Percentiles rank a stretch among this genome's conserved stretches.
Evolutionary conservation across 1,284 basidiomycete genomes (phyloP).

Genomic region (Ustilago shanxiensis): DNA sequence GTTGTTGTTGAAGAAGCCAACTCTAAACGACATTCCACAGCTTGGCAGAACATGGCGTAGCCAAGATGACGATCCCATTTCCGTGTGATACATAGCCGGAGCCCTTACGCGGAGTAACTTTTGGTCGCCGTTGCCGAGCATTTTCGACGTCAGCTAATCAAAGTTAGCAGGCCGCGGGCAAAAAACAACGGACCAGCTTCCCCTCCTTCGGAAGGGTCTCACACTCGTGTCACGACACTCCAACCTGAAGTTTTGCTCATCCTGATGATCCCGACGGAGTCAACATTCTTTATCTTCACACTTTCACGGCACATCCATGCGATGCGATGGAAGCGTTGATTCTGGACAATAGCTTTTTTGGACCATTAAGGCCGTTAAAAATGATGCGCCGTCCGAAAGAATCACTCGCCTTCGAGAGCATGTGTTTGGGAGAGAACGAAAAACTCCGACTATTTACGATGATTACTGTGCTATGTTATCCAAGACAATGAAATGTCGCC

Average conservation of each 20-base stretch:
- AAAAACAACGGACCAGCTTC: not conserved
- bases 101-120: not conserved
- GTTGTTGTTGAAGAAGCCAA: no score
- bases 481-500: not conserved
- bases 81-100: constrained; percentile 1
- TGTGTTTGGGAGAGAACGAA: not conserved
- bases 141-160: constrained; percentile 1
- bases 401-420: not conserved
- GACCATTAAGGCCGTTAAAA: not conserved
- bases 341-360: no score
- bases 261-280: not conserved
- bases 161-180: not conserved
- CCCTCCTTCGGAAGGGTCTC: no score
- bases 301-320: not conserved
- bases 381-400: not conserved
- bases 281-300: not conserved
- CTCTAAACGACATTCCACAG: constrained; percentile 2
- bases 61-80: not conserved
- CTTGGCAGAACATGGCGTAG: not conserved
- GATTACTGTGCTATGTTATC: no score
- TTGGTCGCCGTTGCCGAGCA: constrained; percentile 4
- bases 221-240: not conserved
- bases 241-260: no score
- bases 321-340: no score
- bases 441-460: not conserved